Base-by-base conservation (phyloP, 225 moss, liverwort and hornwort genomes). In the Pseudisothecium myosuroides region DNA sequence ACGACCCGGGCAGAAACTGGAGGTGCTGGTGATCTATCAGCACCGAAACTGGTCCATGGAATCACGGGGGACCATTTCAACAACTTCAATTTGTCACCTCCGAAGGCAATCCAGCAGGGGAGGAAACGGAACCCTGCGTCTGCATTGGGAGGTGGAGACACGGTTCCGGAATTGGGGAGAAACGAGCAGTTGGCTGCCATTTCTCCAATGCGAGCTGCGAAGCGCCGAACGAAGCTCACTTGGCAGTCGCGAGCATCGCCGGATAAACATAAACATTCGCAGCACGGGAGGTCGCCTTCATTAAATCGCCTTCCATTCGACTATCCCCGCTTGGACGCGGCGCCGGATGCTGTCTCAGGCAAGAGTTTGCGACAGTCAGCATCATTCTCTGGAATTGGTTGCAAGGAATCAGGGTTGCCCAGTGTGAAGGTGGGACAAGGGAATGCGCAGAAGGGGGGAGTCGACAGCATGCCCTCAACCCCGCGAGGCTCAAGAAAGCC, bases 191-290 rank as follows among this genome's bases (percentile, higher is more conserved):
- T 83, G 41, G 76, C 80, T 79, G 85, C 90, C 60, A 69, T n/a
- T 32, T 86, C 91, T 91, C 91, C 94, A 55, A 76, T 85, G 56
- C 89, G 92, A 83, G 83, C 78, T 85, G 85, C 90, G 86, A 92
- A 94, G 85, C 92, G 92, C 43, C 89, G 90, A 67, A 92, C 92
- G 80, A 92, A 92, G 90, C 92, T 92, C 85, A 92, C 91, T n/a
- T 94, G 92, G 94, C 92, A 94, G 75, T 89, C 92, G 28, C 91
- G 94, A 39, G 72, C 76, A 61, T 91, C 92, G 32, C 91, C 91
- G 10, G 94, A 90, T 16, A 92, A 86, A 50, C 89, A 85, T 49
- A 90, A 82, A 52, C 89, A 83, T 68, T 87, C 83, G 43, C 83
- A 90, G 24, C 85, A 90, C 80, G 87, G 91, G 37, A 89, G 90